A percentile compares a stretch with the other conserved stretches of the same genome.
These are phyloP conservation scores for Acrocalymma vagum DNA, from an alignment of 2,329 filamentous ascomycete genomes.

Conservation along the genomic window DNA sequence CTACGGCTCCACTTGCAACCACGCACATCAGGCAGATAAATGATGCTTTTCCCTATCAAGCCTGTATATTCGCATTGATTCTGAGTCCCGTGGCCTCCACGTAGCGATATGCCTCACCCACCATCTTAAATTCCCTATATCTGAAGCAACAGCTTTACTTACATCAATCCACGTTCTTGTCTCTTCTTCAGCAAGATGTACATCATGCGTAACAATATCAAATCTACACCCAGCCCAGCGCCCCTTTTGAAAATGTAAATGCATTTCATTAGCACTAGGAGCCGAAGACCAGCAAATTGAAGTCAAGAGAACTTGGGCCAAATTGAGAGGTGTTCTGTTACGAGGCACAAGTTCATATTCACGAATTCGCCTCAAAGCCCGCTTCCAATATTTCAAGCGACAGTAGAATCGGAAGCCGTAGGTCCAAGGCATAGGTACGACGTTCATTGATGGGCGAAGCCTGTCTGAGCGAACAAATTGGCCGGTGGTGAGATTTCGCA, in stretches of 20 bases:
- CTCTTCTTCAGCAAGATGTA: slow-evolving; percentile 3
- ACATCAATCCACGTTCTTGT: slow-evolving; percentile 10
- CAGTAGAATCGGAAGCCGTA: not conserved
- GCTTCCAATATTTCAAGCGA: not conserved
- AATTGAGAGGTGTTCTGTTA: slow-evolving; percentile 4
- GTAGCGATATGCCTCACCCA: slow-evolving; percentile 3
- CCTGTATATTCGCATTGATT: no score
- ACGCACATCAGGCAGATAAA: no score
- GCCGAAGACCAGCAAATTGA: slow-evolving; percentile 7
- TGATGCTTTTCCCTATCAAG: no score
- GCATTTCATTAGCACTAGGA: not conserved
- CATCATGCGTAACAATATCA: slow-evolving; percentile 14
- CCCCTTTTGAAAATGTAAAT: slow-evolving; percentile 8
- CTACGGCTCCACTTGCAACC: no score
- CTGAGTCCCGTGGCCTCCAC: slow-evolving; percentile 50
- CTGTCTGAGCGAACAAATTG: slow-evolving; percentile 21
- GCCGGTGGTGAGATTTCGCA: slow-evolving; percentile 20
- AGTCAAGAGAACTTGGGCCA: slow-evolving; percentile 16
- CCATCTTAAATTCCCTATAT: slow-evolving; percentile 14
- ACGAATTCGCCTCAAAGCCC: slow-evolving; percentile 2
- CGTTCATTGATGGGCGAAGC: slow-evolving; percentile 1
- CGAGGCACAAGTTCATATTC: not conserved
- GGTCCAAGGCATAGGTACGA: not conserved
- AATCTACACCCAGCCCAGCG: slow-evolving; percentile 19
- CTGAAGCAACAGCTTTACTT: slow-evolving; percentile 11